Percentiles rank a stretch among this genome's conserved stretches.
Conservation (phyloP, 495 filamentous ascomycete species). For the Aspergillus heteromorphus region DNA sequence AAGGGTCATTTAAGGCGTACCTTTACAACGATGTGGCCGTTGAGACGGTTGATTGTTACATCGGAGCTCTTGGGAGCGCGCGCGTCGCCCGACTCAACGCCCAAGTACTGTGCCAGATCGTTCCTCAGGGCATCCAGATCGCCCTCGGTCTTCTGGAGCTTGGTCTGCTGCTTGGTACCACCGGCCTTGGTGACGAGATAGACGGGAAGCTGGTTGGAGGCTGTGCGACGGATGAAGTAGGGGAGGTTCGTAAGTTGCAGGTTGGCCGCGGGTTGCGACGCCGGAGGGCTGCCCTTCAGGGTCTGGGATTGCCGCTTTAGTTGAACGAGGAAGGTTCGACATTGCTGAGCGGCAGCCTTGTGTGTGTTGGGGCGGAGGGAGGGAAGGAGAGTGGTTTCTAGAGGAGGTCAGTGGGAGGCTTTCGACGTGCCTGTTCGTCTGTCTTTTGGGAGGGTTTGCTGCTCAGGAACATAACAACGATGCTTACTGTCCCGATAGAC, state of each 20-base stretch:
- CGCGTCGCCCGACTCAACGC: conserved; percentile 35
- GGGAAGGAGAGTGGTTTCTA: conserved; percentile 20
- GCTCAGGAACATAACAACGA: neutral
- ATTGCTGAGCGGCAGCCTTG: conserved; percentile 23
- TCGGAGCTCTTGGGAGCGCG: conserved; percentile 28
- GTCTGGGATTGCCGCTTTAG: conserved; percentile 37
- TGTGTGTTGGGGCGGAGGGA: conserved; percentile 13
- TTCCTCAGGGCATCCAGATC: conserved; percentile 50
- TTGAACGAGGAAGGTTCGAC: conserved; percentile 38
- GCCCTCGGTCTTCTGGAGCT: conserved; percentile 74
- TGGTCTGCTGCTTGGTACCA: conserved; percentile 70
- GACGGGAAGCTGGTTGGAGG: conserved; percentile 68
- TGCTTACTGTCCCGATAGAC: conserved; percentile 1
- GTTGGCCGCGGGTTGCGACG: conserved; percentile 19
- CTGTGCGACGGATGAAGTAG: conserved; percentile 71
- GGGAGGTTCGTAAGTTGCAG: conserved; percentile 43
- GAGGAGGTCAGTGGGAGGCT: conserved; percentile 4
- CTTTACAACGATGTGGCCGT: conserved; percentile 60
- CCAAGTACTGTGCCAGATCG: conserved; percentile 44
- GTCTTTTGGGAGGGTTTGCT: neutral
- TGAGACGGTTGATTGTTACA: conserved; percentile 54
- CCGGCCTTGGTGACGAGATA: conserved; percentile 71
- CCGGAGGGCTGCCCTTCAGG: conserved; percentile 30
- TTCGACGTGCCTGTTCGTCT: neutral
- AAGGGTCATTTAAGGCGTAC: conserved; percentile 26